Conservation (phyloP, 2,329 filamentous ascomycete genomes). For the Tolypocladium cylindrosporum region DNA sequence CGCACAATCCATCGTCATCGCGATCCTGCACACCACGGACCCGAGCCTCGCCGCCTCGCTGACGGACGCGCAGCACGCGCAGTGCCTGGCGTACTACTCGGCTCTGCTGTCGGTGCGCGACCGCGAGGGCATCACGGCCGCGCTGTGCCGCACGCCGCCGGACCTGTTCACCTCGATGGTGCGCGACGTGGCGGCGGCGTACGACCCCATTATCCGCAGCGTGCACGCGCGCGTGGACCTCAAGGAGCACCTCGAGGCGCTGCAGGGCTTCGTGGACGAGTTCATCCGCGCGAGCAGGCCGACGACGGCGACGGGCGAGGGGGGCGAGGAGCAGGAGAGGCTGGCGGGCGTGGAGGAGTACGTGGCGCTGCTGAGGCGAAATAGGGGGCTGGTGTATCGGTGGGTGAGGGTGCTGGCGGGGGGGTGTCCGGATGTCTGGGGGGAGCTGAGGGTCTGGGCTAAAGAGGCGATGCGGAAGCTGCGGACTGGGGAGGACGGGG, state of each 20-base stretch:
- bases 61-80: constrained; percentile 49
- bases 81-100: constrained; percentile 60
- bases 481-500: constrained; percentile 14
- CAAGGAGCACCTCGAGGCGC: constrained; percentile 55
- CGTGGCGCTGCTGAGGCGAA: constrained; percentile 53
- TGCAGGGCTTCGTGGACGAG: constrained; percentile 60
- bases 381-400: constrained; percentile 53
- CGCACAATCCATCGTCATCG: constrained; percentile 51
- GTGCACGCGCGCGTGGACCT: constrained; percentile 65
- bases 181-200: constrained; percentile 54
- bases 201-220: constrained; percentile 63
- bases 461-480: constrained; percentile 50
- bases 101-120: constrained; percentile 63
- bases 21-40: constrained; percentile 50
- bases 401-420: constrained; percentile 62
- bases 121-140: constrained; percentile 57
- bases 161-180: constrained; percentile 64
- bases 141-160: constrained; percentile 57
- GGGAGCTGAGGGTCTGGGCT: constrained; percentile 51
- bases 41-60: constrained; percentile 35
- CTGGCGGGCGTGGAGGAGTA: constrained; percentile 61
- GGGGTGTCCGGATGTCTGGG: constrained; percentile 56
- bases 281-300: constrained; percentile 52
- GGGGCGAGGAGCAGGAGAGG: constrained; percentile 11
- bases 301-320: constrained; percentile 26